A percentile compares a stretch with the other conserved stretches of the same genome.
phyloP scores from a whole-genome alignment of 23 red algal genomes.

The Gracilariopsis chorda region DNA sequence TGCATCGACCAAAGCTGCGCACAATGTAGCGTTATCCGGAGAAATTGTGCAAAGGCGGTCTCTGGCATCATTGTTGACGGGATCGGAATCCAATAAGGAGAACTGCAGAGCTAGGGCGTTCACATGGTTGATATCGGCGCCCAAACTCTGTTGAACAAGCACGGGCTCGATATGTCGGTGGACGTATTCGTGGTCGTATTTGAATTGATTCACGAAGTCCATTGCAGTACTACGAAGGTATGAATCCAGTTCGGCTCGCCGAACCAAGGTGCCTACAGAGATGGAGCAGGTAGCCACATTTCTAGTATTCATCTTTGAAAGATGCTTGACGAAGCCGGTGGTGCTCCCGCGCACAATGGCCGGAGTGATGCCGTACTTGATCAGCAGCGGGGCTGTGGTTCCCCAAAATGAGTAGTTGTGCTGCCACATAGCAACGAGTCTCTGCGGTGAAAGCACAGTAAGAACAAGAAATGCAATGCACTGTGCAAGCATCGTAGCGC shows the following conservation, averaged over 20 bases:
- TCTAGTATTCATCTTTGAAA: constrained; percentile 3
- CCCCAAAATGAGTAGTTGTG: constrained; percentile 58
- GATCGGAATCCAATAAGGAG: constrained; percentile 26
- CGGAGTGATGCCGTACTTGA: constrained; percentile 43
- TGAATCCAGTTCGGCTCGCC: constrained; percentile 20
- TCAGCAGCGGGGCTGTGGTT: constrained; percentile 26
- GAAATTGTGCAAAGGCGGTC: neutral
- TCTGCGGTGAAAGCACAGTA: constrained; percentile 11
- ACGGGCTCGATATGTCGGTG: constrained; percentile 17
- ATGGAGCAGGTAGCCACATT: constrained; percentile 29
- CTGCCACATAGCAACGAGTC: constrained; percentile 14
- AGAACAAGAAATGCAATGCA: neutral
- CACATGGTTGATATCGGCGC: neutral
- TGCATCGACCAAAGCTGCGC: constrained; percentile 6
- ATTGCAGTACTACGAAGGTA: constrained; percentile 25
- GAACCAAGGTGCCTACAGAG: constrained; percentile 19
- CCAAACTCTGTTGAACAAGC: neutral
- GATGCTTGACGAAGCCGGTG: constrained; percentile 15
- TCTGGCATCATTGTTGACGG: constrained; percentile 29
- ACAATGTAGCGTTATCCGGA: constrained; percentile 12
- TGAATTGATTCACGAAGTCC: constrained; percentile 22
- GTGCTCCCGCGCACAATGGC: constrained; percentile 31
- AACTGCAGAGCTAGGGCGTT: constrained; percentile 41
- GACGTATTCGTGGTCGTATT: constrained; percentile 42
- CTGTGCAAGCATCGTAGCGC: constrained; percentile 22